phyloP scores from a whole-genome alignment of 176 grass and related monocot species.

The Juncus effusus region DNA sequence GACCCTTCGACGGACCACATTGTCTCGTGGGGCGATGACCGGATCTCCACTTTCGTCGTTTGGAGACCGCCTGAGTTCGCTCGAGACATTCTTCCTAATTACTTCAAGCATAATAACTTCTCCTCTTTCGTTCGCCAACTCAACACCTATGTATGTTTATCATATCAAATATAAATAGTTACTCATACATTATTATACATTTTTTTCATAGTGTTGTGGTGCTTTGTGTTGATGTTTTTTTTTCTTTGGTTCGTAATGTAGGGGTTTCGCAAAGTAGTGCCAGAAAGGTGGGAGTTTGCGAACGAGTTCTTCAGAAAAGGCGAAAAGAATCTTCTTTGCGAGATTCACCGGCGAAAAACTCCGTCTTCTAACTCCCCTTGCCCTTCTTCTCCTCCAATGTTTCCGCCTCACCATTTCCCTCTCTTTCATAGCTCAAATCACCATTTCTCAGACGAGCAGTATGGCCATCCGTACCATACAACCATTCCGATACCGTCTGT shows the following conservation, averaged over 20 bases:
- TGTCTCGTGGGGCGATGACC: slow-evolving; percentile 97
- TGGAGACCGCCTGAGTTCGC: slow-evolving; percentile 96
- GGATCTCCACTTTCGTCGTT: slow-evolving; percentile 87
- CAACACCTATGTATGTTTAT: slow-evolving; percentile 80
- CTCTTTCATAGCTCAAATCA: slow-evolving; percentile 39
- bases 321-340: slow-evolving; percentile 67
- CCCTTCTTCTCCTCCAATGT: slow-evolving; percentile 53
- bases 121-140: slow-evolving; percentile 98
- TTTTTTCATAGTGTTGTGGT: not conserved
- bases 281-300: slow-evolving; percentile 87
- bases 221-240: not conserved
- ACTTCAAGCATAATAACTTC: slow-evolving; percentile 99
- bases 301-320: slow-evolving; percentile 89
- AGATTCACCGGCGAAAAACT: slow-evolving; percentile 93
- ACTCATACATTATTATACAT: not conserved
- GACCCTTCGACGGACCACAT: slow-evolving; percentile 84
- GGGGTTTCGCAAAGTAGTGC: slow-evolving; percentile 81
- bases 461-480: slow-evolving; percentile 31
- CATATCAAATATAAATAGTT: not conserved
- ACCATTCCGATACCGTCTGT: slow-evolving; percentile 34
- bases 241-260: slow-evolving; percentile 24
- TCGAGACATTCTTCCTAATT: slow-evolving; percentile 90
- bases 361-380: slow-evolving; percentile 36
- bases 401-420: slow-evolving; percentile 46
- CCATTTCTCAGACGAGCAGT: slow-evolving; percentile 48